Conservation (phyloP, 2,329 filamentous ascomycete species). For the Pseudogymnoascus sp. region DNA sequence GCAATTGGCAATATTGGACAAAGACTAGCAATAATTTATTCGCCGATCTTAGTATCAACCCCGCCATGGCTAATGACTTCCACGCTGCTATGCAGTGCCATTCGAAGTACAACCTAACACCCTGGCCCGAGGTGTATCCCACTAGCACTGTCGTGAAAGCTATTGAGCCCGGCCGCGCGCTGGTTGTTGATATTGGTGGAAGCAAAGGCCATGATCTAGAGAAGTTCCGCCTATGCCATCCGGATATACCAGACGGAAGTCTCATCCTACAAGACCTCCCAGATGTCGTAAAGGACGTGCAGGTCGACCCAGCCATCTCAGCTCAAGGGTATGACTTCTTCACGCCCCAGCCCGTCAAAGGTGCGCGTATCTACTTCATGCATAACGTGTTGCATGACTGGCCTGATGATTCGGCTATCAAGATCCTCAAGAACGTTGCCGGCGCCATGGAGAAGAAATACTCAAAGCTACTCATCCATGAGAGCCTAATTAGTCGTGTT, state of each 20-base stretch:
- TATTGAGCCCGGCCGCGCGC: conserved; percentile 23
- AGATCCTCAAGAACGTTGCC: conserved; percentile 20
- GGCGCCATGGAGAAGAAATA: conserved; percentile 28
- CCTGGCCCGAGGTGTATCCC: conserved; percentile 31
- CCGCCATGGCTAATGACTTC: conserved; percentile 26
- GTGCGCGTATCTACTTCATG: conserved; percentile 29
- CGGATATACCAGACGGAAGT: conserved; percentile 13
- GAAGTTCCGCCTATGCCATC: conserved; percentile 24
- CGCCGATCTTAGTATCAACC: conserved; percentile 26
- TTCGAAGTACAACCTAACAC: conserved; percentile 30
- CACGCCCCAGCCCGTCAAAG: conserved; percentile 32
- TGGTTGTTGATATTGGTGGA: conserved; percentile 20
- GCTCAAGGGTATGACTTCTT: conserved; percentile 32
- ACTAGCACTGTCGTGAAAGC: conserved; percentile 25
- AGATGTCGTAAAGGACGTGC: conserved; percentile 27
- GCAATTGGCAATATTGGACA: conserved; percentile 29
- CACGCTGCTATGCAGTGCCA: conserved; percentile 33
- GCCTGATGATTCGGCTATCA: conserved; percentile 16
- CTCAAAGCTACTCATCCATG: conserved; percentile 31
- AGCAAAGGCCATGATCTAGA: conserved; percentile 18
- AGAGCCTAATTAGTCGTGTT: conserved; percentile 28
- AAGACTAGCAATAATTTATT: conserved; percentile 26
- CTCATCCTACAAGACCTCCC: conserved; percentile 22
- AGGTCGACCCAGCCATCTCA: conserved; percentile 21
- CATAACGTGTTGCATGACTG: conserved; percentile 30